Percentiles rank a stretch among this genome's conserved stretches.
Conservation (phyloP, 1,139 yeast genomes). For the Magnusiomyces suaveolens region DNA sequence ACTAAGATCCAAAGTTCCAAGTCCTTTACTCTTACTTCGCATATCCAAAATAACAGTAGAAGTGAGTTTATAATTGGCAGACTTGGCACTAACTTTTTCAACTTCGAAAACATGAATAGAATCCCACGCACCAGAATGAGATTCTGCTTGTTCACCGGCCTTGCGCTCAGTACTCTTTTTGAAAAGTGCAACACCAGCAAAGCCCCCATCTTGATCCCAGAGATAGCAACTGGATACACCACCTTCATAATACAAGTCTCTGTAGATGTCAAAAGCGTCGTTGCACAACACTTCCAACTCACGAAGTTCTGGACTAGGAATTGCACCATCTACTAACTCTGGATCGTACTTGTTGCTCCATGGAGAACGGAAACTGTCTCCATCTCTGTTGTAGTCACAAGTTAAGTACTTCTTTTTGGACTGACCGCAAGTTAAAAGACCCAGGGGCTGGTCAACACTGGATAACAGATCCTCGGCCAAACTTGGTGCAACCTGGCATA, state of each 20-base stretch:
- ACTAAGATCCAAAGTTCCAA: conserved; percentile 47
- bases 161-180: conserved; percentile 43
- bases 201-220: conserved; percentile 65
- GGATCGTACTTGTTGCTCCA: conserved; percentile 82
- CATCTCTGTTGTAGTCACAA: conserved; percentile 93
- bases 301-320: conserved; percentile 59
- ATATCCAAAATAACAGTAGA: conserved; percentile 81
- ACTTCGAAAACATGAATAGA: conserved; percentile 88
- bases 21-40: conserved; percentile 27
- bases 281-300: conserved; percentile 73
- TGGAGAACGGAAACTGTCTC: conserved; percentile 87
- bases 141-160: conserved; percentile 5
- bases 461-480: conserved; percentile 81
- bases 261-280: conserved; percentile 83
- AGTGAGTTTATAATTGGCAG: conserved; percentile 64
- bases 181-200: conserved; percentile 86
- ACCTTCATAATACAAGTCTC: conserved; percentile 92
- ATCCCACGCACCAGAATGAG: conserved; percentile 66
- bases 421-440: conserved; percentile 45
- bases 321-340: conserved; percentile 52
- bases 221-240: conserved; percentile 83
- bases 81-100: conserved; percentile 37
- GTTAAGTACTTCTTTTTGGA: conserved; percentile 64
- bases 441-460: conserved; percentile 79
- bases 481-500: conserved; percentile 72